These are phyloP conservation scores for Penicillium daleae DNA, from an alignment of 495 filamentous ascomycete genomes.

Conservation along the genomic window DNA sequence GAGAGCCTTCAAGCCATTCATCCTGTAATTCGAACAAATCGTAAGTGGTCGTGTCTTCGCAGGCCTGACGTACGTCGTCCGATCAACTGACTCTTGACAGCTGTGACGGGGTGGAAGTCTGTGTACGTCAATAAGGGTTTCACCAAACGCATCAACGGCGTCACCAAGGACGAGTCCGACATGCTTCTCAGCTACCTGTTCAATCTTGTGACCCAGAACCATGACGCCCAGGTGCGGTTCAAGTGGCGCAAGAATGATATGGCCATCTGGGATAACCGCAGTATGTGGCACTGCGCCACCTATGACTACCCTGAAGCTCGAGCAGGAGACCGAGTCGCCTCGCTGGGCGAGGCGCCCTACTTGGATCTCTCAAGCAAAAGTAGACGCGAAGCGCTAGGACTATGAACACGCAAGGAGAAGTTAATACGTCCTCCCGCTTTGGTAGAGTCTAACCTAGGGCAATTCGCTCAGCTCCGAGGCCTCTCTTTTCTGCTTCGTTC, in stretches of 20 bases:
- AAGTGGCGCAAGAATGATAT: conserved; percentile 4
- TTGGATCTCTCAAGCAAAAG: conserved; percentile 5
- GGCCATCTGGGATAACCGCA: conserved; percentile 9
- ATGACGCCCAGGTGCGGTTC: conserved; percentile 5
- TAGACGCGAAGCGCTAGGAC: neutral
- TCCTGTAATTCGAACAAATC: neutral
- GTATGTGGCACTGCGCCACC: conserved; percentile 4
- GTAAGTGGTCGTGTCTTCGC: neutral
- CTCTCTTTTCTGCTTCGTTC: no score
- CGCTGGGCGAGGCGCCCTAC: conserved; percentile 2
- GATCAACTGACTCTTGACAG: neutral
- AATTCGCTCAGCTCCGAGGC: neutral
- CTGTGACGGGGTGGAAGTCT: conserved; percentile 5
- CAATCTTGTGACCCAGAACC: conserved; percentile 5
- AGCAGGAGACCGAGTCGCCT: conserved; percentile 1
- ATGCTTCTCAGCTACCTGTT: conserved; percentile 1
- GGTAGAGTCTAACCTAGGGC: neutral
- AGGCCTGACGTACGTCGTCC: neutral
- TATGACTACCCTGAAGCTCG: conserved; percentile 6
- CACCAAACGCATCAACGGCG: conserved; percentile 7
- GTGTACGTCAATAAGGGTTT: conserved; percentile 6
- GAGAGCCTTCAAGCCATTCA: neutral
- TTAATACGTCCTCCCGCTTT: neutral
- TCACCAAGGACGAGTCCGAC: conserved; percentile 6
- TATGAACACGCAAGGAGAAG: neutral